Evolutionary conservation across 2,329 filamentous ascomycete genomes (phyloP), one percentile per base, ranked within the genome.

Genomic region (Penicillium sp.): DNA sequence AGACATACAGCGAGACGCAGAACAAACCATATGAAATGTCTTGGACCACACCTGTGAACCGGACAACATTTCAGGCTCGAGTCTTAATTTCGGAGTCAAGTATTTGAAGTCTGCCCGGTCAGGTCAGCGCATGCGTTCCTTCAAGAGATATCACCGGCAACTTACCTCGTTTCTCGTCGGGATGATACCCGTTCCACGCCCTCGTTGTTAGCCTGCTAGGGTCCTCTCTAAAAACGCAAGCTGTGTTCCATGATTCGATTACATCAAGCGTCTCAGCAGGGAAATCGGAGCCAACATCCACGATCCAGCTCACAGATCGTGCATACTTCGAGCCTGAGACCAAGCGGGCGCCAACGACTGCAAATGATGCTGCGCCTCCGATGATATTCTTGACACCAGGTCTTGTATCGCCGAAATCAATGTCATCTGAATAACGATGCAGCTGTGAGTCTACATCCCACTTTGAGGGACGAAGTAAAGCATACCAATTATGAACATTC

Each of bases 201-300:
- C 91, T 85, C 0, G 94, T 99, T 2, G 93, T 97, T 48, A 90
- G 79, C 24, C 90, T 85, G 7, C 81, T 73, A 1, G 80, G 78
- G 52, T 89, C 86, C 47, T 84, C 76, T 51, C 92, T 84, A 61
- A 94, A 77, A 16, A 91, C 68, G 20, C 85, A 89, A 6, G 84
- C 84, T 1, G 92, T 96, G 16, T 85, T 76, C 92, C 94, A 97
- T 42, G 83, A 81, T 14, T 82, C 75, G 62, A 99, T 86, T 42
- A 83, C 79, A 2, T 80, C 69, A 46, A 82, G 81, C 50, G 96
- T 79, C 13, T 82, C 76, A 0, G 78, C 61, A 0, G 93, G 92
- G 63, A 97, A 97, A 74, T 97, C 94, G 16, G 85, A 88, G 31
- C 94, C 94, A 66, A 86, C 84, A 74, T 99, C 93, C 42, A 97